Base-by-base conservation (phyloP, 2,329 filamentous ascomycete genomes). In the Penicillium verrucosum region DNA sequence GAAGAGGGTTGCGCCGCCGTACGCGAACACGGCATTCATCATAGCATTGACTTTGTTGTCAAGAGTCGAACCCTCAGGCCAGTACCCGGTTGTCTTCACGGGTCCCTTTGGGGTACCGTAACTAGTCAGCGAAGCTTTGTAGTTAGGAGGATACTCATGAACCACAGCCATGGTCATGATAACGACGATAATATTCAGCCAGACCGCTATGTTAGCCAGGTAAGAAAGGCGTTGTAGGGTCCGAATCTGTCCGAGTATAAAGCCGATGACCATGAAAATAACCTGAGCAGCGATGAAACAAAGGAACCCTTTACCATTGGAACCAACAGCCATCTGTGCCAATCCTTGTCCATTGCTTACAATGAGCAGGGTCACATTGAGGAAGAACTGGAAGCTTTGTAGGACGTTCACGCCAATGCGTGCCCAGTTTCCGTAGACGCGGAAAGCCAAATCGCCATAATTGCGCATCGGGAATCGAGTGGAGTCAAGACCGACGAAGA, bases 101-200 rank as follows among this genome's bases (percentile, higher is more conserved):
- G 72, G 70, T 3, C 75, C 75, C 2, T 77, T 72, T 14, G 76
- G 74, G 49, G 61, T 49, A 47, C 32, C 25, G 38, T 40, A 64
- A 21, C 53, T 67, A 47, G 44, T 64, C 50, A 30, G 52, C 57
- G 36, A 65, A 57, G 48, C 68, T 59, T 34, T 25, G 23, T 80
- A 83, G 62, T 83, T 82, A 0, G 82, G 82, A 5, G 74, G 71
- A 12, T 74, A 78, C 54, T 81, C 70, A 4, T 80, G 75, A 2
- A 78, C 77, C 6, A 81, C 79, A 16, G 76, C 81, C 80, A 85
- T 84, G 23, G 78, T 80, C 56, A 84, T 78, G 61, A 85, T 77
- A 53, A 85, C 79, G 62, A 81, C 75, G 36, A 81, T 61, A 16
- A 85, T 57, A 57, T 84, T 85, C 48, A 84, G 64, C 79, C 81